These are phyloP conservation scores for Sungouiozyma ichnusensis DNA, from an alignment of 805 yeast species.

Conservation along the genomic window DNA sequence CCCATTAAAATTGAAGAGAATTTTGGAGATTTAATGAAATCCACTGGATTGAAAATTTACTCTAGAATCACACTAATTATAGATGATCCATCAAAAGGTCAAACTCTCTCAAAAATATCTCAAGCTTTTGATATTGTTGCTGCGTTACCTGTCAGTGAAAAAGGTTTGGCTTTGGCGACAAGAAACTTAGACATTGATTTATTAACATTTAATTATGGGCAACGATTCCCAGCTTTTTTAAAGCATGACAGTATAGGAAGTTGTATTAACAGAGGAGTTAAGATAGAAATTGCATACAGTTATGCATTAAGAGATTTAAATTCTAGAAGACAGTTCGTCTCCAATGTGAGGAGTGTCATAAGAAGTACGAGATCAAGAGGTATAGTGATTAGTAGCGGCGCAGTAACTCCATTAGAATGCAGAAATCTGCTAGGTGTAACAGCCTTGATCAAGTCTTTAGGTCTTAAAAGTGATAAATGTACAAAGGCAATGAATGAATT, in stretches of 20 bases:
- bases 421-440: constrained; percentile 61
- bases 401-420: constrained; percentile 42
- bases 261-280: constrained; percentile 73
- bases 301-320: constrained; percentile 36
- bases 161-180: constrained; percentile 64
- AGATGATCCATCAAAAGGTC: constrained; percentile 70
- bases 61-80: constrained; percentile 67
- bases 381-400: constrained; percentile 69
- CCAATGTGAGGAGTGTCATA: constrained; percentile 62
- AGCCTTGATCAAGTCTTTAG: constrained; percentile 56
- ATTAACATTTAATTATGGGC: constrained; percentile 57
- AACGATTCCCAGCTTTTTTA: constrained; percentile 61
- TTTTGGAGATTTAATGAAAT: constrained; percentile 23
- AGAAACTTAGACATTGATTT: constrained; percentile 72
- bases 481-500: constrained; percentile 46
- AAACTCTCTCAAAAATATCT: constrained; percentile 31
- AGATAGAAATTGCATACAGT: constrained; percentile 67
- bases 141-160: constrained; percentile 70
- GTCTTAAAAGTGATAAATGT: constrained; percentile 56
- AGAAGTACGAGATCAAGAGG: constrained; percentile 79
- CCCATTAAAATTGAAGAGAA: constrained; percentile 30
- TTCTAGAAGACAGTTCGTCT: constrained; percentile 51
- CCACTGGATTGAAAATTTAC: constrained; percentile 39
- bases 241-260: constrained; percentile 78
- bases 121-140: constrained; percentile 66